Evolutionary conservation across 2,329 filamentous ascomycete species (phyloP).

Genomic region (Colletotrichum truncatum): DNA sequence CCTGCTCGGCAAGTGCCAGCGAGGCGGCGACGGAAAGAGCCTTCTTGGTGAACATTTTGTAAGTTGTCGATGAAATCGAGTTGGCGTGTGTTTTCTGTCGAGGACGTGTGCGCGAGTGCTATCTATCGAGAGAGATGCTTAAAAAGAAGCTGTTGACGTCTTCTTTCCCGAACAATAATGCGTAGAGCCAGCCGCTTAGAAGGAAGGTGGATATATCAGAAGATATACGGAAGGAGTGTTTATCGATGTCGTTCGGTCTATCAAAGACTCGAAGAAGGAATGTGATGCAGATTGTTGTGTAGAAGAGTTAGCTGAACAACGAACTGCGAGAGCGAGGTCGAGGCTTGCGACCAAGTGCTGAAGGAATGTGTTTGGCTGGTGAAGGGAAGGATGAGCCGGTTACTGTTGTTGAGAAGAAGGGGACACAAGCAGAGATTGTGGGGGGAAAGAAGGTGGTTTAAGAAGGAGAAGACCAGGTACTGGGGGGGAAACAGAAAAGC

Average conservation of each 20-base stretch:
- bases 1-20: slow-evolving; percentile 53
- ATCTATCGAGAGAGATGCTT: slow-evolving; percentile 6
- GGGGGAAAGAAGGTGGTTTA: slow-evolving; percentile 29
- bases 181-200: slow-evolving; percentile 19
- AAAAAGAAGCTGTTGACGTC: slow-evolving; percentile 11
- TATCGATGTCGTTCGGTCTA: slow-evolving; percentile 45
- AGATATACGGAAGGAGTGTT: slow-evolving; percentile 29
- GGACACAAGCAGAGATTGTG: slow-evolving; percentile 19
- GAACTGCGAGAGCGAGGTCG: slow-evolving; percentile 26
- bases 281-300: slow-evolving; percentile 47
- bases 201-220: slow-evolving; percentile 23
- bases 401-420: slow-evolving; percentile 26
- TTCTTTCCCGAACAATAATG: slow-evolving; percentile 10
- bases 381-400: slow-evolving; percentile 28
- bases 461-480: slow-evolving; percentile 32
- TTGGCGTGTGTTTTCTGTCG: not conserved
- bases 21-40: slow-evolving; percentile 51
- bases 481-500: slow-evolving; percentile 13
- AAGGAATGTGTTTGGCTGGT: slow-evolving; percentile 30
- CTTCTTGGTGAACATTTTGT: slow-evolving; percentile 54
- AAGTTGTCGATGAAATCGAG: slow-evolving; percentile 25
- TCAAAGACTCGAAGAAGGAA: slow-evolving; percentile 61
- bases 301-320: slow-evolving; percentile 32
- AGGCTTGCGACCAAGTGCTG: slow-evolving; percentile 33
- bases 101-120: slow-evolving; percentile 16